Conservation (phyloP, 768 basidiomycete species). For the Termitomyces sp. region DNA sequence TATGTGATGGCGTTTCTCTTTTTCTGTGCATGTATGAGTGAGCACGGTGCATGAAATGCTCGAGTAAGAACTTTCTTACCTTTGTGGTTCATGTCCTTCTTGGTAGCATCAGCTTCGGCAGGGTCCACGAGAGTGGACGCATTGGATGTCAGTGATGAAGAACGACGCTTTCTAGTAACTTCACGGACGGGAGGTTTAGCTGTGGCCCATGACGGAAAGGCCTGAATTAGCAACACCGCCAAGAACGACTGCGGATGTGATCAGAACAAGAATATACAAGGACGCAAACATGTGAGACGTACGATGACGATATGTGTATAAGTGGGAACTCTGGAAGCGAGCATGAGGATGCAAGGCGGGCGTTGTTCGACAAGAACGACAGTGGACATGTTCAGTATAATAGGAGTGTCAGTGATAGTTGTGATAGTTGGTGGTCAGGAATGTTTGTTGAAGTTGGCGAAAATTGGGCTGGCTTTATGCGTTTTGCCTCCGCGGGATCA, state of each 20-base stretch:
- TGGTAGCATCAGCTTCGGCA: background rate
- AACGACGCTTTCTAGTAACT: background rate
- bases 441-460: background rate
- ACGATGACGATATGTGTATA: background rate
- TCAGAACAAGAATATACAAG: conserved; percentile 2
- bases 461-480: background rate
- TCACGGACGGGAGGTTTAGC: background rate
- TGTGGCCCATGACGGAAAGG: background rate
- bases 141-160: background rate
- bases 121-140: background rate
- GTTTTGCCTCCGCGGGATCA: background rate
- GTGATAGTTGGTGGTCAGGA: background rate
- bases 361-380: conserved; percentile 1
- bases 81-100: background rate
- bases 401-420: background rate
- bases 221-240: background rate
- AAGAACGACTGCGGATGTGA: background rate
- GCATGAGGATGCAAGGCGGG: background rate
- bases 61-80: background rate
- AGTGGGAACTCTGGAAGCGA: conserved; percentile 1
- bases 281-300: background rate
- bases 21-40: background rate
- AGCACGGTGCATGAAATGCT: no score
- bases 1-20: background rate
- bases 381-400: background rate